Base-by-base conservation (phyloP, 805 yeast genomes). In the Metschnikowia rubicola region DNA sequence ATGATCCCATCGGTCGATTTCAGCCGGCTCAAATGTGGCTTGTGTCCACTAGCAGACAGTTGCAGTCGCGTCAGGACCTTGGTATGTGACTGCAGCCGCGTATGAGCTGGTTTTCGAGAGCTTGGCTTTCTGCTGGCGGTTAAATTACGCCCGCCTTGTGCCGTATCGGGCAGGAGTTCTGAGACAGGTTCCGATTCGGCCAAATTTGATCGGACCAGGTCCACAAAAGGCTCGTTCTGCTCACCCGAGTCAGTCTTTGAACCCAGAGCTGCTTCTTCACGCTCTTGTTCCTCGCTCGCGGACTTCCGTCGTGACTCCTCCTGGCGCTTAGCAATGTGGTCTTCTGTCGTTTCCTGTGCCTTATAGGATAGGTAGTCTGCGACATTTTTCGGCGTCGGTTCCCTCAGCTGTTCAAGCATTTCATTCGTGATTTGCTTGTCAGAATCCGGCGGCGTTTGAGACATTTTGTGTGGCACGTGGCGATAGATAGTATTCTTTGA, bases 1-100 rank as follows among this genome's bases (percentile, higher is more conserved):
- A 61, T 46, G 15, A 71, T 59, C 1, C 71, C 75, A 45, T 72
- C 77, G 2, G 74, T 63, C 9, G 75, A 70, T 43, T 69, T 71
- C 17, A 75, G 69, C 44, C 75, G 53, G 51, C 61, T 64, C 39
- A 72, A 57, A 28, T 58, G 47, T 6, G 75, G 76, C 26, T 46
- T 50, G 13, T 37, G 31, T 17, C 37, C 39, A 13, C 35, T 38
- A 4, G 49, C 50, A 5, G 50, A 46, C 28, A 44, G 29, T 10
- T 48, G 39, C 9, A 47, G 50, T 9, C 54, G 49, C 26, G 46
- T 40, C 39, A 47, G 47, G 2, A 42, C 43, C 13, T 53, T 47
- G 13, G 49, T 48, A 32, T 52, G 54, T 1, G 57, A 52, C 30
- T 54, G 59, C 0, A 54, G 50, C 29, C 59, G 43, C 4, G 40